A percentile compares a stretch with the other conserved stretches of the same genome.
phyloP scores from a whole-genome alignment of 2,329 filamentous ascomycete genomes.

The Escovopsis sp. region DNA sequence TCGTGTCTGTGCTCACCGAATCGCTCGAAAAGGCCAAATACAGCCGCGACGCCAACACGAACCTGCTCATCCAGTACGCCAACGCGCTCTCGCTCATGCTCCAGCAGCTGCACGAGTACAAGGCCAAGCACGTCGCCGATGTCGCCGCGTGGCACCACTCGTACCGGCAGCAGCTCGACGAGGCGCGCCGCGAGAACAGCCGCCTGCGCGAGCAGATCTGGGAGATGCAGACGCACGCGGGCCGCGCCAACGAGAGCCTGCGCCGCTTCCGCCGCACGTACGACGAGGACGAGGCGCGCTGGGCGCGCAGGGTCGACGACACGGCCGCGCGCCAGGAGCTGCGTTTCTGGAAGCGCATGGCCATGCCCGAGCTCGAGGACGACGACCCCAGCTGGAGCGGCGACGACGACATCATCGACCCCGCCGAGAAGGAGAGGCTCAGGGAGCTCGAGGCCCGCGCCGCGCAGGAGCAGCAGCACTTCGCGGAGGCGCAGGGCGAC shows the following conservation, averaged over 20 bases:
- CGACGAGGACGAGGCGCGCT: constrained; percentile 39
- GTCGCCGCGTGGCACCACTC: constrained; percentile 50
- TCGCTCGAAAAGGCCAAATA: constrained; percentile 47
- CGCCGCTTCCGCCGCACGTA: constrained; percentile 41
- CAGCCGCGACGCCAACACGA: constrained; percentile 45
- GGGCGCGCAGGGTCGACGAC: constrained; percentile 38
- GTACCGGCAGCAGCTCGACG: constrained; percentile 49
- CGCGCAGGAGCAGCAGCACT: constrained; percentile 20
- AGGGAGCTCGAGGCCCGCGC: constrained; percentile 33
- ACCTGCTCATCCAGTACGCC: constrained; percentile 43
- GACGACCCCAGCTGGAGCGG: constrained; percentile 49
- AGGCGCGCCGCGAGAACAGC: constrained; percentile 49
- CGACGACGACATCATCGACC: constrained; percentile 49
- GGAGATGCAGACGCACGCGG: constrained; percentile 49
- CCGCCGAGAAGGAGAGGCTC: constrained; percentile 42
- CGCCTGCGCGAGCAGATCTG: constrained; percentile 50
- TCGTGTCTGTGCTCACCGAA: constrained; percentile 46
- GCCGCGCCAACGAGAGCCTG: constrained; percentile 40
- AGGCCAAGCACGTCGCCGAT: constrained; percentile 46
- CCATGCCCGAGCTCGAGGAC: constrained; percentile 44
- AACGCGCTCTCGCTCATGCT: constrained; percentile 42
- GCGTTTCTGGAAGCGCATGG: constrained; percentile 52
- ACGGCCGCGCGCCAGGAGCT: constrained; percentile 41
- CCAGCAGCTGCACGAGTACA: constrained; percentile 51
- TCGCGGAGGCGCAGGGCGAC: constrained; percentile 18